These are phyloP conservation scores for Xylaria intraflava DNA, from an alignment of 495 filamentous ascomycete species.

Conservation along the genomic window DNA sequence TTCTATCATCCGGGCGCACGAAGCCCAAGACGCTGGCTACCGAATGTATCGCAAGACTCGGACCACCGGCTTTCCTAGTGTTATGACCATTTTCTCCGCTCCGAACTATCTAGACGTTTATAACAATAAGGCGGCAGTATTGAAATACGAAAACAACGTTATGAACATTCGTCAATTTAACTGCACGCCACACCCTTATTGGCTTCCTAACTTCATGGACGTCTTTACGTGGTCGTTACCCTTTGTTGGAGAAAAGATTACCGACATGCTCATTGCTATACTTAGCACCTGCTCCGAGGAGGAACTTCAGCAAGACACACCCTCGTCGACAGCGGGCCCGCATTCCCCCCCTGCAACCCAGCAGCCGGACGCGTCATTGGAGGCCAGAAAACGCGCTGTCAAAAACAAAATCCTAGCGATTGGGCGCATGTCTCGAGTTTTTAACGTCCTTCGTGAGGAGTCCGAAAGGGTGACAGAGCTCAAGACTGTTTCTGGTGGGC, in stretches of 20 bases:
- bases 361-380: conserved; percentile 66
- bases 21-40: conserved; percentile 97
- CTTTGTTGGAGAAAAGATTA: conserved; percentile 98
- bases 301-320: conserved; percentile 79
- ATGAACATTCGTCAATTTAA: conserved; percentile 99
- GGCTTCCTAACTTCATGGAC: conserved; percentile 99
- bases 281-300: conserved; percentile 97
- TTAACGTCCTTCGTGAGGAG: conserved; percentile 96
- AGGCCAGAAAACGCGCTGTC: conserved; percentile 90
- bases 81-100: conserved; percentile 99
- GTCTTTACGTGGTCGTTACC: conserved; percentile 99
- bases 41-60: conserved; percentile 98
- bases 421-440: conserved; percentile 91
- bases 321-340: conserved; percentile 52
- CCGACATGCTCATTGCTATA: conserved; percentile 98
- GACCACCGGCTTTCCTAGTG: conserved; percentile 95
- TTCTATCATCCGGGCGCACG: conserved; percentile 96
- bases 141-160: conserved; percentile 99
- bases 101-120: conserved; percentile 99
- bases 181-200: conserved; percentile 98
- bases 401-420: conserved; percentile 99
- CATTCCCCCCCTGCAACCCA: conserved; percentile 57
- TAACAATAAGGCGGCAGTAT: conserved; percentile 98
- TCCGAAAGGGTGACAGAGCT: conserved; percentile 94
- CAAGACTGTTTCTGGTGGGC: conserved; percentile 91